Conservation (phyloP, 2,329 filamentous ascomycete genomes). For the Huntiella bhutanensis region DNA sequence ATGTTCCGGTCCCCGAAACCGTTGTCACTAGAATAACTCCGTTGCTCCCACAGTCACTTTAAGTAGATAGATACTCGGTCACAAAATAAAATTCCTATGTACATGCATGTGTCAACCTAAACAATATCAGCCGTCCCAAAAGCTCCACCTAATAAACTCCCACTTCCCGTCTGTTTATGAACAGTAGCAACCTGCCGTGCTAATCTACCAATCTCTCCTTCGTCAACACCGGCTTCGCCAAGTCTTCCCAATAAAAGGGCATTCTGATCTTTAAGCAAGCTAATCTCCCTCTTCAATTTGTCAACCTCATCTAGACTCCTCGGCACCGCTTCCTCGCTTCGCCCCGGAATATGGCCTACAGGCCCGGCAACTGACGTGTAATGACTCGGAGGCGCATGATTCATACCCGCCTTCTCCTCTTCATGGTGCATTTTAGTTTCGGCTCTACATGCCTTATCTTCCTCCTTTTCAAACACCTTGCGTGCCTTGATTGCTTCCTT, state of each 20-base stretch:
- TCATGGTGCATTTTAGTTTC: constrained; percentile 35
- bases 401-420: constrained; percentile 22
- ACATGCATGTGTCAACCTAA: too few relatives aligned
- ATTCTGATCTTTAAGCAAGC: constrained; percentile 40
- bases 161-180: neutral
- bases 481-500: constrained; percentile 29
- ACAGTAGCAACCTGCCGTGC: neutral
- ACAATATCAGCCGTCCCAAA: too few relatives aligned
- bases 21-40: too few relatives aligned
- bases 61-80: too few relatives aligned
- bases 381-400: neutral
- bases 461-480: constrained; percentile 26
- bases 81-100: too few relatives aligned
- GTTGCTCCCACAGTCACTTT: too few relatives aligned
- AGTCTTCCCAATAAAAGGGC: constrained; percentile 36
- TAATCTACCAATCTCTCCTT: constrained; percentile 5
- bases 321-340: neutral
- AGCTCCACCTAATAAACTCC: too few relatives aligned
- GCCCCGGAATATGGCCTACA: neutral
- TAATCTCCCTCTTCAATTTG: constrained; percentile 31
- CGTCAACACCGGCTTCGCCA: constrained; percentile 22
- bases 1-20: too few relatives aligned
- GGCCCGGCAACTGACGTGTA: neutral
- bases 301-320: constrained; percentile 25
- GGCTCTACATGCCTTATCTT: constrained; percentile 28